Percentiles rank a stretch among this genome's conserved stretches.
These are phyloP conservation scores for Nicotiana obtusifolia DNA, from an alignment of 257 asterid genomes.

Conservation along the genomic window DNA sequence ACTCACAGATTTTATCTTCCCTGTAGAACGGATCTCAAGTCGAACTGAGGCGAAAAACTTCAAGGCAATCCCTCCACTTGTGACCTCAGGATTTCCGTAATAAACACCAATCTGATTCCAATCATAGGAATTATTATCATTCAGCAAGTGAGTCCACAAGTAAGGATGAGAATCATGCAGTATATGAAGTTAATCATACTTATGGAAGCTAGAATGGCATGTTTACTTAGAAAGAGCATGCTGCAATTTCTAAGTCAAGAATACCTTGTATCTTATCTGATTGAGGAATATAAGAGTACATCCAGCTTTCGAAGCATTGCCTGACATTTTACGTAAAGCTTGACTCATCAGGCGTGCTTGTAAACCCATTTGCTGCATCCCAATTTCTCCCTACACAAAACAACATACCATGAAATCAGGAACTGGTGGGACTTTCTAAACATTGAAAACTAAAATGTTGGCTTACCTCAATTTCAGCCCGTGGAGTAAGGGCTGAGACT, in stretches of 20 bases:
- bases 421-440: slow-evolving; percentile 11
- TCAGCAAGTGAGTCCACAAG: neutral
- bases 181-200: neutral
- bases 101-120: slow-evolving; percentile 83
- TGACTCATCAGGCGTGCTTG: slow-evolving; percentile 99
- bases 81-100: slow-evolving; percentile 98
- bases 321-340: slow-evolving; percentile 97
- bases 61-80: slow-evolving; percentile 97
- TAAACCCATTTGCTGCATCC: slow-evolving; percentile 99
- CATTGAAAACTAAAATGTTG: slow-evolving; percentile 15
- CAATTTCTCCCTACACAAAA: slow-evolving; percentile 82
- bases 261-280: slow-evolving; percentile 96
- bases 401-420: slow-evolving; percentile 6
- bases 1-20: slow-evolving; percentile 97
- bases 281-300: slow-evolving; percentile 91
- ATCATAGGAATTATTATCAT: slow-evolving; percentile 8
- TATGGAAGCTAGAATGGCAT: neutral
- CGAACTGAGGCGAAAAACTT: slow-evolving; percentile 98
- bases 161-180: slow-evolving; percentile 11
- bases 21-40: slow-evolving; percentile 91
- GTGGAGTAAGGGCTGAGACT: slow-evolving; percentile 97
- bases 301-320: slow-evolving; percentile 98
- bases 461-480: slow-evolving; percentile 97
- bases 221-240: neutral
- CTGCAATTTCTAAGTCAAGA: neutral